Conservation (phyloP, 2,329 filamentous ascomycete genomes). For the Sporothrix globosa region DNA sequence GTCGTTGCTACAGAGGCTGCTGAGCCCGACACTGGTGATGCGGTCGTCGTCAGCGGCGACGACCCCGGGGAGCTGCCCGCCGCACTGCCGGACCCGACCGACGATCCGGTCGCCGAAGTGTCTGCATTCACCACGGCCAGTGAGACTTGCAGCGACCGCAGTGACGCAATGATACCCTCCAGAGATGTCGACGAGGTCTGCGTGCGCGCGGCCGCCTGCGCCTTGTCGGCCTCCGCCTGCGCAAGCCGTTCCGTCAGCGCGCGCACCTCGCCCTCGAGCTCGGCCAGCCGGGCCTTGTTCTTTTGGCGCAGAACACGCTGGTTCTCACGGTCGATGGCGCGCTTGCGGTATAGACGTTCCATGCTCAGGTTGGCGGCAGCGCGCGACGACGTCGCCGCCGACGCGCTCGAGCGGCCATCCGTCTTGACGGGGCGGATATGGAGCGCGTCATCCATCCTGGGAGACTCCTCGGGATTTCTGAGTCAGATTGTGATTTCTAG, state of each 20-base stretch:
- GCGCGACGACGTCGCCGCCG: conserved; percentile 29
- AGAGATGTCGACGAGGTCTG: conserved; percentile 29
- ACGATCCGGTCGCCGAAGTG: not conserved
- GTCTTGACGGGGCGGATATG: conserved; percentile 31
- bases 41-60: conserved; percentile 16
- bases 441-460: conserved; percentile 22
- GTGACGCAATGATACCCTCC: conserved; percentile 26
- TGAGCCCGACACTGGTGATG: not conserved
- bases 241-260: conserved; percentile 27
- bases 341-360: conserved; percentile 33
- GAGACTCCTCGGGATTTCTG: too few relatives aligned
- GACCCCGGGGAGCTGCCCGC: conserved; percentile 18
- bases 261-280: conserved; percentile 32
- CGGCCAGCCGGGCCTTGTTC: conserved; percentile 33
- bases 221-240: conserved; percentile 30
- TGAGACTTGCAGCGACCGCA: conserved; percentile 30
- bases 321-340: conserved; percentile 34
- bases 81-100: not conserved
- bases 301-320: conserved; percentile 33
- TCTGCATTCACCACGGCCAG: conserved; percentile 22
- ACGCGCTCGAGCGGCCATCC: conserved; percentile 29
- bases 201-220: conserved; percentile 24
- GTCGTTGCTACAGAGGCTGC: not conserved
- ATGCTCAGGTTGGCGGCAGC: conserved; percentile 33
- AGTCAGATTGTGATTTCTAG: too few relatives aligned